Evolutionary conservation across 2,329 filamentous ascomycete genomes (phyloP), one percentile per base, ranked within the genome.

Genomic region (Penicillium sclerotigenum): DNA sequence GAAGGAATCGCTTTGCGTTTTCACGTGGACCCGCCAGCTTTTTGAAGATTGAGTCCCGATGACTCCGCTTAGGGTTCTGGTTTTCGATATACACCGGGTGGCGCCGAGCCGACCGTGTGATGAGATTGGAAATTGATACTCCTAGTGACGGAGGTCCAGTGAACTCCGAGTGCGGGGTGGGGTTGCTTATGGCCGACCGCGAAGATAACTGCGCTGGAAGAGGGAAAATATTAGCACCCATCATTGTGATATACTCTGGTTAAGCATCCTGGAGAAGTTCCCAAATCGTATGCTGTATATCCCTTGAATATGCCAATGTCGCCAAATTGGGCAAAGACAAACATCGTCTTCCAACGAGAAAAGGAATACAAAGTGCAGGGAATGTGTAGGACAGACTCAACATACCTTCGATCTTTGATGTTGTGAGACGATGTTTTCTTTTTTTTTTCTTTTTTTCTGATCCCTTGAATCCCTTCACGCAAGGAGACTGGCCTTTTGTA

Each of bases 11-110:
- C 69, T 79, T 79, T 62, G 75, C 76, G 71, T 76, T 75, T 60
- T 79, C 75, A 58, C 75, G 74, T 70, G 76, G 69, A 54, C 72
- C 69, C 68, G 76, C 75, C 71, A 79, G 71, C 62, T 75, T 78
- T 68, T 59, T 67, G 29, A 74, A 58, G 38, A 74, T 62, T 14
- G 69, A 69, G 47, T 47, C 57, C 47, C 70, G 65, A 37, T 63
- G 66, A 56, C 48, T 60, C 40, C 63, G 60, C 49, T 70, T 68
- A 11, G 70, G 61, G 31, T 65, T 61, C 53, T 67, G 59, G 26
- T 57, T 58, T 4, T 59, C 47, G 20, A 59, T 60, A 43, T 58
- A 59, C 37, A 58, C 59, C 13, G 63, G 61, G 29, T 59, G 65
- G 28, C 62, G 65, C 52, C 62, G 65, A 55, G 68, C 55, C 22